Evolutionary conservation across 2,329 filamentous ascomycete genomes (phyloP).

Genomic region (Hirsutella thompsonii): DNA sequence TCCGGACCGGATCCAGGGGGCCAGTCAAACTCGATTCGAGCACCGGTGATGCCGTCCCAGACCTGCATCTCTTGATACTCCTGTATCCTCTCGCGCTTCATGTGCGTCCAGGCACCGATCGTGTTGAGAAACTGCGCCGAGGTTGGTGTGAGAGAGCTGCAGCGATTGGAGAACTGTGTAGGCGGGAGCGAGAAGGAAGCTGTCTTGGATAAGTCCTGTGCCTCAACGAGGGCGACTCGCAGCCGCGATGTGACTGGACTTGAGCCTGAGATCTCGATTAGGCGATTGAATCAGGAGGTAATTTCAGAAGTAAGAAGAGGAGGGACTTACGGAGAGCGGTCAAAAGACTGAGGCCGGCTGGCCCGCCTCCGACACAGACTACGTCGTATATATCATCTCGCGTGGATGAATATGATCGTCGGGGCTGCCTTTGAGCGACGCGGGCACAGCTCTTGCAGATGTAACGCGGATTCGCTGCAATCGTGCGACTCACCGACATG

Average conservation of each 20-base stretch:
- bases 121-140: conserved; percentile 71
- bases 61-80: conserved; percentile 94
- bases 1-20: conserved; percentile 29
- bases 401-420: conserved; percentile 28
- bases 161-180: conserved; percentile 77
- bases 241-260: conserved; percentile 64
- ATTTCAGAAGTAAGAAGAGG: not conserved
- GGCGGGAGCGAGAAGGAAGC: conserved; percentile 53
- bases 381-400: conserved; percentile 80
- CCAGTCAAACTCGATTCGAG: conserved; percentile 83
- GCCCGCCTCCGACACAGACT: conserved; percentile 80
- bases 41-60: conserved; percentile 87
- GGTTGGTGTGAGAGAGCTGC: conserved; percentile 83
- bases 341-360: conserved; percentile 73
- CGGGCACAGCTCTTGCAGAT: conserved; percentile 35
- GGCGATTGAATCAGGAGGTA: not conserved
- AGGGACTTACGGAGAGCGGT: conserved; percentile 52
- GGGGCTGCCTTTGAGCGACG: conserved; percentile 19
- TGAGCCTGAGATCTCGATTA: conserved; percentile 40
- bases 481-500: conserved; percentile 5
- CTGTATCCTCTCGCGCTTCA: conserved; percentile 63
- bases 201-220: conserved; percentile 65
- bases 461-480: conserved; percentile 17
- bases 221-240: conserved; percentile 79
- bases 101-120: conserved; percentile 76